phyloP scores from a whole-genome alignment of 2,329 filamentous ascomycete genomes.

The Cercospora sojina region DNA sequence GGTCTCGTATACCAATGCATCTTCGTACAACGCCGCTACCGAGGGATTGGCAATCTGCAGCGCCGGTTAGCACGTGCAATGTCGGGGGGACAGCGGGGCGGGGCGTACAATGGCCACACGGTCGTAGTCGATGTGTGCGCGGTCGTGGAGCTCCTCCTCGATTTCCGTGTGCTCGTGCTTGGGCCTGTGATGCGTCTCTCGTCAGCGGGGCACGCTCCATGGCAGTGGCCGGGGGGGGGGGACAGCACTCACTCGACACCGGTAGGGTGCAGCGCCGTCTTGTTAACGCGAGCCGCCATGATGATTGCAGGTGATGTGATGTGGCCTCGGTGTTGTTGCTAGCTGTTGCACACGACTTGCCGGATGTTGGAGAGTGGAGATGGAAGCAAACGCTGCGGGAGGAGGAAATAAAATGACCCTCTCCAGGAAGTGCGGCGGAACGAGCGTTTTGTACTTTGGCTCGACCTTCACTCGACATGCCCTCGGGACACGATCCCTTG shows the following conservation, averaged over 20 bases:
- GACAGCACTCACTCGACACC: slow-evolving; percentile 75
- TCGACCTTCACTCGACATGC: slow-evolving; percentile 12
- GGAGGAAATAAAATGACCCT: background rate
- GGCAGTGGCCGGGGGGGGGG: background rate
- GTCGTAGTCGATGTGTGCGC: slow-evolving; percentile 98
- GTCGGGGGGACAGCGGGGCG: background rate
- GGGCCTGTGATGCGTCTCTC: slow-evolving; percentile 57
- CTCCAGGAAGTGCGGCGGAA: background rate
- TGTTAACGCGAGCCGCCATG: slow-evolving; percentile 62
- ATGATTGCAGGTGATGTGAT: background rate
- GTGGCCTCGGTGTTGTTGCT: background rate
- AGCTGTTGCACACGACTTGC: background rate
- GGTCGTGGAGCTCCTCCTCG: slow-evolving; percentile 95
- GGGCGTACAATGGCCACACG: slow-evolving; percentile 87
- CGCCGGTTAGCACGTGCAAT: slow-evolving; percentile 22
- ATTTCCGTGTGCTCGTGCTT: slow-evolving; percentile 89
- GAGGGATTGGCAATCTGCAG: slow-evolving; percentile 79
- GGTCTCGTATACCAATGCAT: slow-evolving; percentile 96
- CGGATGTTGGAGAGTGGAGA: background rate
- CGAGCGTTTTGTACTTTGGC: slow-evolving; percentile 13
- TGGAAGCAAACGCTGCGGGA: background rate
- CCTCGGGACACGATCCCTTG: slow-evolving; percentile 16
- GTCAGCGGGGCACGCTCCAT: slow-evolving; percentile 11
- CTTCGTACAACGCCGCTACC: slow-evolving; percentile 94
- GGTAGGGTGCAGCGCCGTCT: slow-evolving; percentile 84